Conservation (phyloP, 148 eudicot species). For the Nyssa sinensis region DNA sequence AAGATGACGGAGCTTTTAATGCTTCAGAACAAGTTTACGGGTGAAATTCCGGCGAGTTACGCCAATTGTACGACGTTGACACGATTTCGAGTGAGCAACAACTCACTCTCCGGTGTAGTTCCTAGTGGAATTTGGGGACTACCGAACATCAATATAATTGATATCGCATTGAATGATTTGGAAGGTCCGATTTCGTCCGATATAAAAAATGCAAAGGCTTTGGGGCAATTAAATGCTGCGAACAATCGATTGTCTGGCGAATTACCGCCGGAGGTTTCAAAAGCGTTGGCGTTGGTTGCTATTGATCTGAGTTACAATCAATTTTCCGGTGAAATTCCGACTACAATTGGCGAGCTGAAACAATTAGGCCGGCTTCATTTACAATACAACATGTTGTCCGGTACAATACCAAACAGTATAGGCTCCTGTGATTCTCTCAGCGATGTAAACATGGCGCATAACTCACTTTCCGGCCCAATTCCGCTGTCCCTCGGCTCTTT, state of each 20-base stretch:
- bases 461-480: slow-evolving; percentile 58
- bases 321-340: slow-evolving; percentile 54
- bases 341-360: slow-evolving; percentile 47
- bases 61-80: slow-evolving; percentile 54
- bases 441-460: slow-evolving; percentile 60
- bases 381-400: slow-evolving; percentile 53
- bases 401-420: slow-evolving; percentile 59
- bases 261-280: slow-evolving; percentile 56
- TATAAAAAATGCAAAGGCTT: slow-evolving; percentile 50
- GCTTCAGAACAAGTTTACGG: slow-evolving; percentile 68
- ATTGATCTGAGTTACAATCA: slow-evolving; percentile 56
- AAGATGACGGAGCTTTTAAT: slow-evolving; percentile 59
- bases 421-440: slow-evolving; percentile 55
- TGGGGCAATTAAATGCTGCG: slow-evolving; percentile 36
- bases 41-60: slow-evolving; percentile 63
- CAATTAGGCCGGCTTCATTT: slow-evolving; percentile 48
- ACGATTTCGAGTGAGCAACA: slow-evolving; percentile 78
- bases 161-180: slow-evolving; percentile 52
- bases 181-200: slow-evolving; percentile 57
- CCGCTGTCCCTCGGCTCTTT: slow-evolving; percentile 63
- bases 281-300: slow-evolving; percentile 29
- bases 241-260: slow-evolving; percentile 59
- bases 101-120: slow-evolving; percentile 62
- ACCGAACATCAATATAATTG: slow-evolving; percentile 56
- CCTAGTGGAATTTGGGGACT: slow-evolving; percentile 86